A percentile compares a stretch with the other conserved stretches of the same genome.
phyloP scores from a whole-genome alignment of 257 asterid genomes.

The Eustoma russellianum region DNA sequence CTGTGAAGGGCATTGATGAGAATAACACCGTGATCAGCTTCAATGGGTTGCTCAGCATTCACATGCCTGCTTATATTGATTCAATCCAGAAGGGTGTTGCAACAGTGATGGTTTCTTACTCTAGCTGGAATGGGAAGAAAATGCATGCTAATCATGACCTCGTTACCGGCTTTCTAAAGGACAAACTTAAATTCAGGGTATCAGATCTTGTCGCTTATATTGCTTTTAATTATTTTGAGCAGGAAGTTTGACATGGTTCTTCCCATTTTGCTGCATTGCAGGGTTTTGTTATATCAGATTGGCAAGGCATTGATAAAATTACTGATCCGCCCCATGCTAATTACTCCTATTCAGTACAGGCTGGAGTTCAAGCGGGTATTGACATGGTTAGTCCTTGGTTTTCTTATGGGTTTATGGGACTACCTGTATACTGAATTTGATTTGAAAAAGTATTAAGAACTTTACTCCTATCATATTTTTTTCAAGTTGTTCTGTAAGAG shows the following conservation, averaged over 20 bases:
- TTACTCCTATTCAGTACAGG: slow-evolving; percentile 75
- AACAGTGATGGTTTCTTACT: slow-evolving; percentile 62
- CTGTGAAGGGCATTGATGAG: slow-evolving; percentile 45
- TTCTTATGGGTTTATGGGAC: too few species aligned
- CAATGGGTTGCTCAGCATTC: slow-evolving; percentile 40
- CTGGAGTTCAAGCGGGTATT: slow-evolving; percentile 70
- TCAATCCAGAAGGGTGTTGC: slow-evolving; percentile 58
- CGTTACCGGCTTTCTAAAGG: slow-evolving; percentile 52
- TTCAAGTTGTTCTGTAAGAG: too few species aligned
- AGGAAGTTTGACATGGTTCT: background rate
- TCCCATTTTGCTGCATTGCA: slow-evolving; percentile 14
- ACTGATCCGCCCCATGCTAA: slow-evolving; percentile 65
- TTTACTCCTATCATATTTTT: too few species aligned
- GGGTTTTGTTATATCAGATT: slow-evolving; percentile 89
- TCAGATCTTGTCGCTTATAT: background rate
- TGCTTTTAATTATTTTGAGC: background rate
- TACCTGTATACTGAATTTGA: too few species aligned
- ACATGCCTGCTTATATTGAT: slow-evolving; percentile 64
- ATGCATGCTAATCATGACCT: slow-evolving; percentile 63
- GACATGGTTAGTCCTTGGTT: slow-evolving; percentile 57
- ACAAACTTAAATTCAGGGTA: slow-evolving; percentile 56
- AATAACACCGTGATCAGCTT: slow-evolving; percentile 39
- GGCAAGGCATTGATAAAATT: slow-evolving; percentile 76
- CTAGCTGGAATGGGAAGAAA: slow-evolving; percentile 66
- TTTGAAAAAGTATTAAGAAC: too few species aligned